Conservation (phyloP, 1,284 basidiomycete genomes). For the Boletus austroedulis region DNA sequence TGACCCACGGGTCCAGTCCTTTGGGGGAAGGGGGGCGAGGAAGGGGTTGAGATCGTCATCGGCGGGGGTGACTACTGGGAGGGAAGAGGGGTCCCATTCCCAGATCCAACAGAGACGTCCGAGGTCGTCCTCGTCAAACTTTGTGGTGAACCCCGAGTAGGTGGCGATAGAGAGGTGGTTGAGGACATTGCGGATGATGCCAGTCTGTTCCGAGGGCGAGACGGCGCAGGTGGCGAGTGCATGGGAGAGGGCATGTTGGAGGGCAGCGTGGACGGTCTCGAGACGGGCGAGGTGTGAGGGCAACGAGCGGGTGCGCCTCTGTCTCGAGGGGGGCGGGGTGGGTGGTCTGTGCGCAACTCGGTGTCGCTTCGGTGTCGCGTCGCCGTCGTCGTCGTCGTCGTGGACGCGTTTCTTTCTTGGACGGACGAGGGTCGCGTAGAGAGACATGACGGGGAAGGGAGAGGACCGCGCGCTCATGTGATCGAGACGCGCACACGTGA, state of each 20-base stretch:
- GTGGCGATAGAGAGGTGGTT: slow-evolving; percentile 68
- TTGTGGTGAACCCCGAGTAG: slow-evolving; percentile 62
- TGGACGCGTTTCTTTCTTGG: slow-evolving; percentile 63
- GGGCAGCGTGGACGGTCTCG: slow-evolving; percentile 56
- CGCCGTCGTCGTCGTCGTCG: no score
- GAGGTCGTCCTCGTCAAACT: slow-evolving; percentile 64
- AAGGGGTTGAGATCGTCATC: slow-evolving; percentile 71
- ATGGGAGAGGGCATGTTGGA: slow-evolving; percentile 78
- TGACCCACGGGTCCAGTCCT: slow-evolving; percentile 72
- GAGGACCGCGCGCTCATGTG: slow-evolving; percentile 10
- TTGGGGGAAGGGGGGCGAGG: slow-evolving; percentile 46
- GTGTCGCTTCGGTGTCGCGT: slow-evolving; percentile 64
- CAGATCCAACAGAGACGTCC: slow-evolving; percentile 80
- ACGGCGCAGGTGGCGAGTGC: slow-evolving; percentile 76
- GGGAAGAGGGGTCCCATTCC: slow-evolving; percentile 69
- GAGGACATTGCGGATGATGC: slow-evolving; percentile 71
- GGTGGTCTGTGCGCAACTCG: slow-evolving; percentile 46
- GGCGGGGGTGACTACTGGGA: slow-evolving; percentile 19
- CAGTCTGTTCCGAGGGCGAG: slow-evolving; percentile 72
- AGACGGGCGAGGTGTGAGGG: slow-evolving; percentile 62
- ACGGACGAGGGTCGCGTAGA: slow-evolving; percentile 42
- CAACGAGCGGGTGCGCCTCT: slow-evolving; percentile 34
- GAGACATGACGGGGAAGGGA: slow-evolving; percentile 18
- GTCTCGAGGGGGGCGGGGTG: background rate
- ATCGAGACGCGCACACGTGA: slow-evolving; percentile 36